Conservation (phyloP, 2,329 filamentous ascomycete genomes). For the Trichophyton verrucosum region DNA sequence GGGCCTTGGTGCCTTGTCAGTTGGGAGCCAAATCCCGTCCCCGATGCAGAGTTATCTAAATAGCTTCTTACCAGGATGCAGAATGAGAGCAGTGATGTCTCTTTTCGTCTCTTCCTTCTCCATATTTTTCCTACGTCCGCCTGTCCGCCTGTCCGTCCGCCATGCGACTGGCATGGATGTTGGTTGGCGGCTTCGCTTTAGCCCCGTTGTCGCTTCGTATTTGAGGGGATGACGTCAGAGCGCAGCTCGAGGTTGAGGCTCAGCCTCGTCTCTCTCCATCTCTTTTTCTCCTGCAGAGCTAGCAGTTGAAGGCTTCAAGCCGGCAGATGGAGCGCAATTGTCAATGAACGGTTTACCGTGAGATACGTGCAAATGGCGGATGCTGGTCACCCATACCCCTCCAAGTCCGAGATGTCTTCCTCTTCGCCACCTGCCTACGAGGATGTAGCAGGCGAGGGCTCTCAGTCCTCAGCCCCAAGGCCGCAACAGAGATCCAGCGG, state of each 20-base stretch:
- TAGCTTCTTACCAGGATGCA: neutral
- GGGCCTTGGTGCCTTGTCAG: neutral
- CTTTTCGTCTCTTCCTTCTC: neutral
- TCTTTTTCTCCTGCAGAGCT: neutral
- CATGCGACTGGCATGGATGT: neutral
- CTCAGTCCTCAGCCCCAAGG: neutral
- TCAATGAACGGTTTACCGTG: too few relatives aligned
- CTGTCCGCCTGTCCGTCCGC: neutral
- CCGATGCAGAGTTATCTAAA: neutral
- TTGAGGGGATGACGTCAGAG: neutral
- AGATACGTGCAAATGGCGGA: neutral
- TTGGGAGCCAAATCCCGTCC: neutral
- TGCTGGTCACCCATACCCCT: neutral
- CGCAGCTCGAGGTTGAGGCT: neutral
- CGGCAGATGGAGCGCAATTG: too few relatives aligned
- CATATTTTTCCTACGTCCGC: too few relatives aligned
- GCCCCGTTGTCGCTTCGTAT: too few relatives aligned
- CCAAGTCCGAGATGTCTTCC: neutral
- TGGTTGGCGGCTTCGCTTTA: neutral
- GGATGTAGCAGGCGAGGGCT: neutral
- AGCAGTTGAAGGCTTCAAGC: neutral
- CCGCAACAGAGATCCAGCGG: neutral
- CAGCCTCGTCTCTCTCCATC: neutral
- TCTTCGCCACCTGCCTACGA: conserved; percentile 10
- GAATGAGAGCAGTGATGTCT: neutral